Base-by-base conservation (phyloP, 2,329 filamentous ascomycete genomes). In the Venturiaceae sp. region DNA sequence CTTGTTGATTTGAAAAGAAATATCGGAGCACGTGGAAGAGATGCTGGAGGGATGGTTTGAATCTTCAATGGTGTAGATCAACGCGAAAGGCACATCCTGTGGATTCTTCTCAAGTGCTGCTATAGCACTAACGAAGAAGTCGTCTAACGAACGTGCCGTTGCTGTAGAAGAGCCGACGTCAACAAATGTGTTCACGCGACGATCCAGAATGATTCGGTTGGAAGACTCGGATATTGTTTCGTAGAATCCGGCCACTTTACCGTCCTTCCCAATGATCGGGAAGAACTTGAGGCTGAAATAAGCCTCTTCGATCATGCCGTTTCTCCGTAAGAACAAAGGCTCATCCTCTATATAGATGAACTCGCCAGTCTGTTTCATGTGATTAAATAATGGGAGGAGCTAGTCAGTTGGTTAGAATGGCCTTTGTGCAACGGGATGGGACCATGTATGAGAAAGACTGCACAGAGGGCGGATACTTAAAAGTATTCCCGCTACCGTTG, bases 1-100 rank as follows among this genome's bases (percentile, higher is more conserved):
- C 4, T 11, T 53, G 23, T 53, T 30, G n/a, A 9, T 23, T 32
- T 21, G 47, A 9, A n/a, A 32, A 14, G 47, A 32, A 33, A 26
- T n/a, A 39, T 39, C 28, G 53, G 32, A 32, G 53, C 19, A 28
- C n/a, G 53, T 55, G 3, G 23, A 37, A 21, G 53, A 41, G 13
- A 55, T 55, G 14, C 33, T 36, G 9, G 32, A 21, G 32, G 53
- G 21, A 55, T 34, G 36, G n/a, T 41, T 14, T 7, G 26, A 26
- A 28, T 55, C 53, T 19, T 55, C 53, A 37, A 55, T 55, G n/a
- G 33, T 34, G 21, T 55, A 55, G 8, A 55, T 39, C 32, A 39
- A 16, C 13, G 53, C 53, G 28, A 55, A 55, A 3, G 53, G 32
- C 36, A 34, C 30, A 39, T 55, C 53, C 53, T 55, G 36, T 36